Conservation (phyloP, 2,329 filamentous ascomycete species). For the Thelonectria olida region DNA sequence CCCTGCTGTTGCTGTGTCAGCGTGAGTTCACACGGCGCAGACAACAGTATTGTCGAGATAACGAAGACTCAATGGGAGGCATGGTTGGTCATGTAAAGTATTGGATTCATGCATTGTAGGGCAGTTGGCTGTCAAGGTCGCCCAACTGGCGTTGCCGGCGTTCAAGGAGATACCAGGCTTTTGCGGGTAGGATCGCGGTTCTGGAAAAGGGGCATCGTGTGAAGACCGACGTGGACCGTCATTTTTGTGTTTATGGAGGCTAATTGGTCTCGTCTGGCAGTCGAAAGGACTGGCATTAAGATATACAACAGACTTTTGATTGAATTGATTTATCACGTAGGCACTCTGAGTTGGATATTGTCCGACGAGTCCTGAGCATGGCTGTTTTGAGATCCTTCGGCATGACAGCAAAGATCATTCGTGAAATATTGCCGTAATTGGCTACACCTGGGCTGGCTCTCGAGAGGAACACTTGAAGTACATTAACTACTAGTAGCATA, state of each 20-base stretch:
- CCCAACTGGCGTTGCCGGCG: slow-evolving; percentile 49
- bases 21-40: slow-evolving; percentile 37
- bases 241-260: slow-evolving; percentile 25
- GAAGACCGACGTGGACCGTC: slow-evolving; percentile 22
- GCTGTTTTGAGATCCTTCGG: too few species aligned
- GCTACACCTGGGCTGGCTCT: too few species aligned
- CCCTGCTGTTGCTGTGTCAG: slow-evolving; percentile 50
- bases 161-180: slow-evolving; percentile 52
- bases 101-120: slow-evolving; percentile 47
- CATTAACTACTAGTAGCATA: too few species aligned
- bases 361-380: too few species aligned
- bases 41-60: slow-evolving; percentile 14
- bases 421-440: too few species aligned
- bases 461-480: too few species aligned
- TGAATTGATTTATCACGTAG: slow-evolving; percentile 1
- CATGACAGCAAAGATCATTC: too few species aligned
- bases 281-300: slow-evolving; percentile 17
- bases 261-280: slow-evolving; percentile 24
- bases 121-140: slow-evolving; percentile 41
- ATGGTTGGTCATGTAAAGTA: slow-evolving; percentile 46
- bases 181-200: slow-evolving; percentile 39
- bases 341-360: too few species aligned
- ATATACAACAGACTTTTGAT: slow-evolving; percentile 20
- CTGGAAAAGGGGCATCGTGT: slow-evolving; percentile 34
- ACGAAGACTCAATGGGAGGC: slow-evolving; percentile 36